Evolutionary conservation across 2,329 filamentous ascomycete genomes (phyloP).

Genomic region (Pezicula rhizophila): DNA sequence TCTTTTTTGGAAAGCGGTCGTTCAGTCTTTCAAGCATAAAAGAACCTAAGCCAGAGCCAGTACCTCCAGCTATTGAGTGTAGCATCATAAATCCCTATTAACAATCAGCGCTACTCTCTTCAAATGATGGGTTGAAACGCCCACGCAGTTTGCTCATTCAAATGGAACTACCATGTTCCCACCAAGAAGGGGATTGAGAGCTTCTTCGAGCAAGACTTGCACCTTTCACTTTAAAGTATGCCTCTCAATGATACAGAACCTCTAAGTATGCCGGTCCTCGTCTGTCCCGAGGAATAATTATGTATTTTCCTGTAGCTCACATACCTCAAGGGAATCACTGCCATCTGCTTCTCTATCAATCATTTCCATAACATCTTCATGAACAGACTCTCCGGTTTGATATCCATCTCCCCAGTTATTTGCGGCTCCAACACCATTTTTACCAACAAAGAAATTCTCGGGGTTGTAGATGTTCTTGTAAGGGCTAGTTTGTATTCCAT

Average conservation of each 20-base stretch:
- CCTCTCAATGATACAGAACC: no score
- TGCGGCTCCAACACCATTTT: constrained; percentile 86
- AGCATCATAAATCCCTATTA: constrained; percentile 90
- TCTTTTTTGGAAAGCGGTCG: constrained; percentile 96
- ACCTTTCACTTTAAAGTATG: no score
- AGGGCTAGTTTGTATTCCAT: constrained; percentile 84
- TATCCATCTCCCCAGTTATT: constrained; percentile 99
- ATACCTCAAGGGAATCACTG: constrained; percentile 87
- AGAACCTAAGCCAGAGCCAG: constrained; percentile 90
- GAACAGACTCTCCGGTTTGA: constrained; percentile 81
- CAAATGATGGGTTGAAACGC: background rate
- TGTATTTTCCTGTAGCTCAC: no score
- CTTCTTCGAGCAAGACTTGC: no score
- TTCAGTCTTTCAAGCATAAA: constrained; percentile 94
- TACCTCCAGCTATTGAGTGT: constrained; percentile 95
- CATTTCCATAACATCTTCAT: constrained; percentile 99
- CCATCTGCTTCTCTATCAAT: constrained; percentile 97
- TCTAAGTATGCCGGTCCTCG: no score
- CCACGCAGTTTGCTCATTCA: constrained; percentile 2
- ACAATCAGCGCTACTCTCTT: constrained; percentile 17
- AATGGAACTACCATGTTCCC: no score
- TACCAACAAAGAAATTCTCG: constrained; percentile 96
- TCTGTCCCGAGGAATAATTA: no score
- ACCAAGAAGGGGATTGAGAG: no score
- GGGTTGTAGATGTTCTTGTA: constrained; percentile 99